Evolutionary conservation across 1,284 basidiomycete species (phyloP).

Genomic region (Peniophora sp.): DNA sequence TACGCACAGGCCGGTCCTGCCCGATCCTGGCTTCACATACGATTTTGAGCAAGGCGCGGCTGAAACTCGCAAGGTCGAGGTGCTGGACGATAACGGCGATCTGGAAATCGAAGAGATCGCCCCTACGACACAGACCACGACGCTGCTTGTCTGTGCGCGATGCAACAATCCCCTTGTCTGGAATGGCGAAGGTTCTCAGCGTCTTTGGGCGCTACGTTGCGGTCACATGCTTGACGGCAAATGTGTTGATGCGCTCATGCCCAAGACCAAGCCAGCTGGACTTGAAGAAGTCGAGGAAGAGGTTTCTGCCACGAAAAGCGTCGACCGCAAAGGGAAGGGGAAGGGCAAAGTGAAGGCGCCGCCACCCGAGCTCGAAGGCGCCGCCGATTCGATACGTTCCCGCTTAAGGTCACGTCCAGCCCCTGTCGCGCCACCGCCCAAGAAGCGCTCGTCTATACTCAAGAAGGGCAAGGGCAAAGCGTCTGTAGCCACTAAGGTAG

Average conservation of each 20-base stretch:
- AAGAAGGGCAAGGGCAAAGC: slow-evolving; percentile 28
- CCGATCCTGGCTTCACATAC: slow-evolving; percentile 52
- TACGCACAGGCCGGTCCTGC: slow-evolving; percentile 41
- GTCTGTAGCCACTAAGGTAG: slow-evolving; percentile 30
- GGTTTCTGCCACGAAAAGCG: neutral
- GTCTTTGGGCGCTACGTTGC: slow-evolving; percentile 63
- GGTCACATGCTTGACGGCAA: slow-evolving; percentile 73
- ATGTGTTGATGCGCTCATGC: slow-evolving; percentile 50
- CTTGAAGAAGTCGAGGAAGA: slow-evolving; percentile 10
- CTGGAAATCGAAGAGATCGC: neutral
- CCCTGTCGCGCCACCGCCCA: neutral
- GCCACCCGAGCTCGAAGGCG: slow-evolving; percentile 3
- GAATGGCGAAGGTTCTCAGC: slow-evolving; percentile 26
- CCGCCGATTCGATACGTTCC: slow-evolving; percentile 34
- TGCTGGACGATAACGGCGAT: slow-evolving; percentile 21
- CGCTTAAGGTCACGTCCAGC: slow-evolving; percentile 38
- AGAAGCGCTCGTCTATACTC: neutral
- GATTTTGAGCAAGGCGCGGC: slow-evolving; percentile 41
- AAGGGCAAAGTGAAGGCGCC: slow-evolving; percentile 18
- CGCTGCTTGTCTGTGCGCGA: slow-evolving; percentile 47
- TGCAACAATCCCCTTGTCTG: slow-evolving; percentile 51
- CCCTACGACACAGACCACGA: slow-evolving; percentile 9
- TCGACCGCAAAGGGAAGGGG: slow-evolving; percentile 18
- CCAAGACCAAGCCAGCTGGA: slow-evolving; percentile 25
- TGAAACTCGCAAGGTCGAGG: slow-evolving; percentile 14